phyloP scores from a whole-genome alignment of 2,329 filamentous ascomycete species.

The Trichoderma breve region DNA sequence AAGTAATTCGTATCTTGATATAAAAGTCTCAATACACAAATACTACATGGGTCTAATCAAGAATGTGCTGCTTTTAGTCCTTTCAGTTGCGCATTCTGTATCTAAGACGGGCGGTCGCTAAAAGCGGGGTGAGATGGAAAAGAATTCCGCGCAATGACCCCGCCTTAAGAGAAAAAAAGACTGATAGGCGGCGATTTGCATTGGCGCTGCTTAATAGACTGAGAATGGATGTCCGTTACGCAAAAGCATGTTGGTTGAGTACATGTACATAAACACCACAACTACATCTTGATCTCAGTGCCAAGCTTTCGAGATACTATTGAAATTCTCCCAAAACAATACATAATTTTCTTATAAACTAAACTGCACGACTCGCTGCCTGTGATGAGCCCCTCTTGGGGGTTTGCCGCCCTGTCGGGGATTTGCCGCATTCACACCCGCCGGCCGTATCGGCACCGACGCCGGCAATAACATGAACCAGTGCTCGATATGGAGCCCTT shows the following conservation, averaged over 20 bases:
- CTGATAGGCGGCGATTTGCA: neutral
- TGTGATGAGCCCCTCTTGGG: neutral
- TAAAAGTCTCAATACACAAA: neutral
- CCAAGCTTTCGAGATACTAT: neutral
- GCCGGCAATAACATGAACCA: neutral
- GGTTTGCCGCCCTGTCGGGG: neutral
- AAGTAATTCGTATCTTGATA: neutral
- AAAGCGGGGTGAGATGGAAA: neutral
- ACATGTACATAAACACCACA: neutral
- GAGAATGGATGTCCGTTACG: neutral
- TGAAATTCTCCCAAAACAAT: neutral
- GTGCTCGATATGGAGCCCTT: constrained; percentile 1
- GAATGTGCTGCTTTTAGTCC: neutral
- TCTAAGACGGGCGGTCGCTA: neutral
- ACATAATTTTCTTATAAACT: neutral
- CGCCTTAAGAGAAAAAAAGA: neutral
- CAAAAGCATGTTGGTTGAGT: neutral
- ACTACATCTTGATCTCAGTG: neutral
- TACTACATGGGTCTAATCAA: neutral
- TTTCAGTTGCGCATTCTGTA: neutral
- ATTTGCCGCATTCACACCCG: neutral
- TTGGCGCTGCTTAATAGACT: neutral
- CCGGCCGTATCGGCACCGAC: constrained; percentile 11
- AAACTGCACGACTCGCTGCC: neutral
- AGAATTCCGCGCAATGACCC: neutral